These are phyloP conservation scores for Tricholoma matsutake DNA, from an alignment of 768 basidiomycete genomes.

Conservation along the genomic window DNA sequence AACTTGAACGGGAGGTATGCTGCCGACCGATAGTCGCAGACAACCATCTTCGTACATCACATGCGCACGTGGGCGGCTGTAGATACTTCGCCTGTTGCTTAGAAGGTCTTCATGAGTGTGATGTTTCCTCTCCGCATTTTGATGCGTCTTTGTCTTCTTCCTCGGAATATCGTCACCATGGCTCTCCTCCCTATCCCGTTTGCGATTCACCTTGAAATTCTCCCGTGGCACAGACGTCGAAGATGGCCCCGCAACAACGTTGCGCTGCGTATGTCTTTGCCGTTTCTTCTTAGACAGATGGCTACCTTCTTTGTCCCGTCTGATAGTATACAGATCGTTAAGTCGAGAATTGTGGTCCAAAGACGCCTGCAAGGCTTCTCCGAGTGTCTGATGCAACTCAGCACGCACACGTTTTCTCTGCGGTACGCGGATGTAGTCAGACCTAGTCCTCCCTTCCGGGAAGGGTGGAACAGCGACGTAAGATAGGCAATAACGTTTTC, in stretches of 20 bases:
- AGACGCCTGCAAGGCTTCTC: slow-evolving; percentile 13
- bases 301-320: neutral
- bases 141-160: neutral
- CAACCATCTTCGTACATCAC: neutral
- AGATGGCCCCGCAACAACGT: slow-evolving; percentile 7
- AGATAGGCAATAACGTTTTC: slow-evolving; percentile 13
- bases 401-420: neutral
- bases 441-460: slow-evolving; percentile 5
- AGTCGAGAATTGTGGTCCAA: slow-evolving; percentile 11
- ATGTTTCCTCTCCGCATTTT: neutral
- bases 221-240: neutral
- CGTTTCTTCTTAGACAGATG: neutral
- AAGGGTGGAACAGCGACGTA: slow-evolving; percentile 25
- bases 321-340: neutral
- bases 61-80: neutral
- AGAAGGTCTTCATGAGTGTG: neutral
- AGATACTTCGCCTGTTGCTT: neutral
- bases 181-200: neutral
- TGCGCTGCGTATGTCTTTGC: neutral
- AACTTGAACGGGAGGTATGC: neutral
- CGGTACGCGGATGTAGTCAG: slow-evolving; percentile 15
- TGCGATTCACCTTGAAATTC: neutral
- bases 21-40: neutral
- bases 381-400: slow-evolving; percentile 7
- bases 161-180: neutral